Evolutionary conservation across 2,329 filamentous ascomycete genomes (phyloP).

Genomic region (Arthrobotrys entomopaga): DNA sequence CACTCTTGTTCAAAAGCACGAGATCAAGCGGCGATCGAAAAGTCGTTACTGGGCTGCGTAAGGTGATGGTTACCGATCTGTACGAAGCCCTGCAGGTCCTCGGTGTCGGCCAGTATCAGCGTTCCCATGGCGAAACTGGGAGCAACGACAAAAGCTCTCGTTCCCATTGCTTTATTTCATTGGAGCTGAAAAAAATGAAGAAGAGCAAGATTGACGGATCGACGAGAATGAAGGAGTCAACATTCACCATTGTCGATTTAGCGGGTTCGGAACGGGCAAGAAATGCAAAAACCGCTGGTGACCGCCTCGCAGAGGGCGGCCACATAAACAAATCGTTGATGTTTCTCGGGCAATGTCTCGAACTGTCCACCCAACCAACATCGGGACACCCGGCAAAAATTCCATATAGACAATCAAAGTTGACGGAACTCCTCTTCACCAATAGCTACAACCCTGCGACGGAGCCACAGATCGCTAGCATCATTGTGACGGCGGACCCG

Average conservation of each 20-base stretch:
- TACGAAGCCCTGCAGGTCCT: constrained; percentile 71
- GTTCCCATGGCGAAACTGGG: constrained; percentile 86
- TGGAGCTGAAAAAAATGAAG: constrained; percentile 55
- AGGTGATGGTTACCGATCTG: constrained; percentile 84
- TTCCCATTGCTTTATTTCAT: constrained; percentile 70
- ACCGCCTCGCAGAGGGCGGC: constrained; percentile 91
- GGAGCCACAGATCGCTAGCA: constrained; percentile 82
- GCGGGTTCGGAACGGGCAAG: constrained; percentile 92
- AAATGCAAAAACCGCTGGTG: constrained; percentile 91
- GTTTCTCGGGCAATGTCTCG: constrained; percentile 96
- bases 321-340: constrained; percentile 99
- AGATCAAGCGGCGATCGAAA: constrained; percentile 90
- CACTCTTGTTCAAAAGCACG: constrained; percentile 89
- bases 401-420: constrained; percentile 83
- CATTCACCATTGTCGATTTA: constrained; percentile 87
- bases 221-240: constrained; percentile 64
- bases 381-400: constrained; percentile 63
- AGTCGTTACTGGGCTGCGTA: constrained; percentile 88
- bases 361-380: constrained; percentile 75
- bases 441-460: constrained; percentile 78
- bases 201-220: constrained; percentile 74
- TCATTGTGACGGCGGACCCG: constrained; percentile 96
- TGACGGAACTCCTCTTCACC: constrained; percentile 86
- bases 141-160: constrained; percentile 92
- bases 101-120: constrained; percentile 68